phyloP scores from a whole-genome alignment of 1,139 yeast species.

The Yamadazyma atlantica region DNA sequence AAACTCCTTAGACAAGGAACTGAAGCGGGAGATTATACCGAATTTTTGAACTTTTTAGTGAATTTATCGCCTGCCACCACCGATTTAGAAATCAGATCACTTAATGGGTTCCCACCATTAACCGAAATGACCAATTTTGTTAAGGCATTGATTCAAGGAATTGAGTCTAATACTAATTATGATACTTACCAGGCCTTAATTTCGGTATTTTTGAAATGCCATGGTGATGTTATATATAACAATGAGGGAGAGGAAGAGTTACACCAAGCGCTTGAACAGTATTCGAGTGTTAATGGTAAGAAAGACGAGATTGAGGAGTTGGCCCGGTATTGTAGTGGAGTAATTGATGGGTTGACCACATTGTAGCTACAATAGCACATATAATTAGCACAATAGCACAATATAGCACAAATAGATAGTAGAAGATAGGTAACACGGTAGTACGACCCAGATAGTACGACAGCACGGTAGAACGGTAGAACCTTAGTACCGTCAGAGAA shows the following conservation, averaged over 20 bases:
- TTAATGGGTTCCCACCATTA: slow-evolving; percentile 63
- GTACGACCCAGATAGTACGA: too few relatives aligned
- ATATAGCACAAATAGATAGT: too few relatives aligned
- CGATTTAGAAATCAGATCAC: slow-evolving; percentile 84
- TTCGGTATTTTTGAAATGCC: slow-evolving; percentile 69
- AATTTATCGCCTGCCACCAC: slow-evolving; percentile 72
- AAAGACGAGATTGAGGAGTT: slow-evolving; percentile 60
- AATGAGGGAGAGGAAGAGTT: slow-evolving; percentile 38
- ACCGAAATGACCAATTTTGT: slow-evolving; percentile 67
- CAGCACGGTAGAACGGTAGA: too few relatives aligned
- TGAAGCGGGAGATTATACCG: slow-evolving; percentile 37
- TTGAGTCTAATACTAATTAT: slow-evolving; percentile 56
- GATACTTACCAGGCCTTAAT: slow-evolving; percentile 79
- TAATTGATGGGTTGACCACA: slow-evolving; percentile 58
- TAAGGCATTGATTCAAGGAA: slow-evolving; percentile 61
- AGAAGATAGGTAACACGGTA: too few relatives aligned
- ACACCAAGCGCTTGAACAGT: slow-evolving; percentile 40
- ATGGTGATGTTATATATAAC: slow-evolving; percentile 75
- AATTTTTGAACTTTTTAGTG: slow-evolving; percentile 58
- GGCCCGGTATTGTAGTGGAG: slow-evolving; percentile 83
- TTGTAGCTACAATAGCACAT: slow-evolving; percentile 23
- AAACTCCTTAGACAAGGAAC: slow-evolving; percentile 56
- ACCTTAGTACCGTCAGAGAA: too few relatives aligned
- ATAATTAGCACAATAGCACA: too few relatives aligned
- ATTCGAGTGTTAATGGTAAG: slow-evolving; percentile 30